Evolutionary conservation across 164 flowering plant species (phyloP).

Genomic region (Berberis thunbergii): DNA sequence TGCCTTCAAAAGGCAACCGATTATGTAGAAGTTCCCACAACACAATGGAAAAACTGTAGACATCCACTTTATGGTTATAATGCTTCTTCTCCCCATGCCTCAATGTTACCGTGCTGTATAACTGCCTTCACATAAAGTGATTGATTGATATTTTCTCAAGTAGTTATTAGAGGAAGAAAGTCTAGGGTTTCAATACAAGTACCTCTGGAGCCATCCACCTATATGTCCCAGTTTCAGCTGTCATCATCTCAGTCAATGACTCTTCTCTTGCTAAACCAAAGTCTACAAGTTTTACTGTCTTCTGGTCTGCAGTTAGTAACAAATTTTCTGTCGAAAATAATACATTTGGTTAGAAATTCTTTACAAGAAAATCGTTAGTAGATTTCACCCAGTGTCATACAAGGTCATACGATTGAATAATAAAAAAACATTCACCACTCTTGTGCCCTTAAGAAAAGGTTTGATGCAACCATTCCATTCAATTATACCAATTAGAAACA

Average conservation of each 20-base stretch:
- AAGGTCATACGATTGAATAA: too few relatives aligned
- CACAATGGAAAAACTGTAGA: conserved; percentile 91
- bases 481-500: too few relatives aligned
- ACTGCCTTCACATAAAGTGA: conserved; percentile 28
- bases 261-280: conserved; percentile 96
- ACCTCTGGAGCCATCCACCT: conserved; percentile 99
- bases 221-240: conserved; percentile 93
- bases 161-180: not conserved
- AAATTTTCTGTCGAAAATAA: conserved; percentile 53
- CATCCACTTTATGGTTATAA: conserved; percentile 90
- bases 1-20: conserved; percentile 89
- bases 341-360: not conserved
- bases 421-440: too few relatives aligned
- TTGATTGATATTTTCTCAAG: not conserved
- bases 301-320: conserved; percentile 76
- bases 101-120: conserved; percentile 90
- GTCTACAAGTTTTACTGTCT: conserved; percentile 81
- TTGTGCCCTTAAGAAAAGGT: too few relatives aligned
- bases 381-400: not conserved
- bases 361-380: not conserved
- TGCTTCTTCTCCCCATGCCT: conserved; percentile 97
- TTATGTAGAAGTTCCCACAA: conserved; percentile 92
- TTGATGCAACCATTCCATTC: too few relatives aligned
- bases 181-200: not conserved
- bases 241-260: conserved; percentile 93